A percentile compares a stretch with the other conserved stretches of the same genome.
These are phyloP conservation scores for Soucietia sequanensis DNA, from an alignment of 805 yeast species.

Conservation along the genomic window DNA sequence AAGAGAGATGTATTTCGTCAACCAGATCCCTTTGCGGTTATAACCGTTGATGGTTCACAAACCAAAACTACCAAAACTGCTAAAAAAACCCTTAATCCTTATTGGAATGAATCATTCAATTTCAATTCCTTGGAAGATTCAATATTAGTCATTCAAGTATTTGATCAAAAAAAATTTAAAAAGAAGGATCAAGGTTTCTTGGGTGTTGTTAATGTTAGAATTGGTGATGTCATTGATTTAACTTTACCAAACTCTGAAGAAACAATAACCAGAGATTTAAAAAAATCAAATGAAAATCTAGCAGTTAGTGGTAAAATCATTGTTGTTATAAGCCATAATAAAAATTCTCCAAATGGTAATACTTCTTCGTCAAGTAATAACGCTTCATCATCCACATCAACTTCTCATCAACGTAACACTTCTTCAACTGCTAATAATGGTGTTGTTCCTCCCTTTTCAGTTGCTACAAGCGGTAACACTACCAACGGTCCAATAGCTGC, in stretches of 20 bases:
- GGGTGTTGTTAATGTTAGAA: slow-evolving; percentile 90
- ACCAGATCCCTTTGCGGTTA: slow-evolving; percentile 97
- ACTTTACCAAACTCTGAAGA: slow-evolving; percentile 56
- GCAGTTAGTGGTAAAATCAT: slow-evolving; percentile 93
- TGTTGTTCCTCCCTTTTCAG: slow-evolving; percentile 11
- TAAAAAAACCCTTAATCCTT: slow-evolving; percentile 91
- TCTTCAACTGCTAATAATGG: slow-evolving; percentile 12
- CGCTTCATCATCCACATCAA: slow-evolving; percentile 9
- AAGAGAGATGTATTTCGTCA: slow-evolving; percentile 93
- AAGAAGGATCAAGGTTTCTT: slow-evolving; percentile 98
- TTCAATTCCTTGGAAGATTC: slow-evolving; percentile 79
- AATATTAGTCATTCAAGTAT: slow-evolving; percentile 87
- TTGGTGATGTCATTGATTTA: slow-evolving; percentile 84
- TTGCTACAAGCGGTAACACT: slow-evolving; percentile 17
- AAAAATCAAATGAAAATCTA: slow-evolving; percentile 85
- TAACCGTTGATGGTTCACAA: slow-evolving; percentile 96
- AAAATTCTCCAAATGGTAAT: slow-evolving; percentile 8
- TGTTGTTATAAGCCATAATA: slow-evolving; percentile 60
- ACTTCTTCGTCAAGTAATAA: slow-evolving; percentile 16
- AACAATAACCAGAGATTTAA: slow-evolving; percentile 89
- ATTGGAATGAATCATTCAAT: slow-evolving; percentile 92
- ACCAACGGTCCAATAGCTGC: slow-evolving; percentile 12
- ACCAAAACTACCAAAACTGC: slow-evolving; percentile 94
- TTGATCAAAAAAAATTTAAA: slow-evolving; percentile 96
- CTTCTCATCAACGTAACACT: slow-evolving; percentile 16